Evolutionary conservation across 768 basidiomycete species (phyloP), one percentile per base, ranked within the genome.

Genomic region (Russula emetica): DNA sequence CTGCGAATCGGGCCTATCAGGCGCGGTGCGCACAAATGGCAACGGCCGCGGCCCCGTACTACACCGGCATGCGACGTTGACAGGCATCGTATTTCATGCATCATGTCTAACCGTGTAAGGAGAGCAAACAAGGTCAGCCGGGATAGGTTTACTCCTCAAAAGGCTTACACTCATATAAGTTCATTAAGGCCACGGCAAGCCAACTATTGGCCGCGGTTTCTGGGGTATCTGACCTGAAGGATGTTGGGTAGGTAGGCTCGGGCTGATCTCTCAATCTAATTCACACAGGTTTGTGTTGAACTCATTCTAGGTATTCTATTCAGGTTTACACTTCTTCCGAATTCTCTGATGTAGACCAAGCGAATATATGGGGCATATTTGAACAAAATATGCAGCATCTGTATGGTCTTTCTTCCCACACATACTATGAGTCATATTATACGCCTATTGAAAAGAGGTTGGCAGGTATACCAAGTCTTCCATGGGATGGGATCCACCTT

Each of bases 401-500:
- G 69, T 66, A 53, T 20, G 56, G 34, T 18, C 36, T 26, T 56
- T 18, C 36, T 26, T 56, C 52, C 42, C 11, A 16, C 22, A 18
- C n/a, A n/a, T n/a, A n/a, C n/a, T n/a, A n/a, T 18, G 18, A 16
- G 7, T 40, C 14, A 53, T 67, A 40, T 64, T 67, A 40, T 64
- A 66, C 78, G 11, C 64, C 86, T 22, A 42, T 55, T 9, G 34
- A 30, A 36, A 30, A 36, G 20, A 38, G 22, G 26, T 16, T 36
- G 61, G 71, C 73, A 88, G 87, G 24, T 87, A 83, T 67, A 71
- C 70, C 14, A 57, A 69, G 7, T 87, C 87, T 5, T 83, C 84
- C 20, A 81, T 87, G 71, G 86, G 86, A 51, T 91, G 87, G 85
- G 72, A 87, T 58, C 82, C 86, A 34, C 64, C 67, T 1, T 70